A percentile compares a stretch with the other conserved stretches of the same genome.
phyloP scores from a whole-genome alignment of 2,329 filamentous ascomycete genomes.

The Aureobasidium namibiae region DNA sequence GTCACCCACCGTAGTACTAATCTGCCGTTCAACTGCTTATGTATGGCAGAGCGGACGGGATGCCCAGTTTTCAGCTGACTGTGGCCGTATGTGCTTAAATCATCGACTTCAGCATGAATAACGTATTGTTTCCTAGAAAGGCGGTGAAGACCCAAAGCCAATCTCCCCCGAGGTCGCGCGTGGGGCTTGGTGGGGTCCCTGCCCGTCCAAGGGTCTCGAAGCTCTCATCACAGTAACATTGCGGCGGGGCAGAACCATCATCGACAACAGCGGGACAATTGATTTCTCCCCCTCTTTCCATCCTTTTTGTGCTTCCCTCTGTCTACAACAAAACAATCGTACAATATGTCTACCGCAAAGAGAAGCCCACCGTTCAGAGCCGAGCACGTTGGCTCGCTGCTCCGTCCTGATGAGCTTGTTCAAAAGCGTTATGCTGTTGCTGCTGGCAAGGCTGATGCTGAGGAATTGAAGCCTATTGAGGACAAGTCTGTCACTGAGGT shows the following conservation, averaged over 20 bases:
- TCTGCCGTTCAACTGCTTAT: no score
- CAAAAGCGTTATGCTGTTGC: constrained; percentile 47
- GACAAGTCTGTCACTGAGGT: constrained; percentile 25
- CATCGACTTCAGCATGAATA: background rate
- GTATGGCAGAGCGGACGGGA: no score
- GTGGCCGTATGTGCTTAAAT: background rate
- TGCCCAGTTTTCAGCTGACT: no score
- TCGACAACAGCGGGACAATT: background rate
- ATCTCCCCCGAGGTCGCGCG: background rate
- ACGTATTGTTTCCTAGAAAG: background rate
- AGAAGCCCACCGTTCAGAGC: constrained; percentile 53
- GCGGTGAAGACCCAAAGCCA: background rate
- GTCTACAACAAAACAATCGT: background rate
- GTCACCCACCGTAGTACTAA: no score
- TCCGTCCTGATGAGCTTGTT: constrained; percentile 56
- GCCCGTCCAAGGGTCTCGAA: background rate
- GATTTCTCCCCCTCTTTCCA: background rate
- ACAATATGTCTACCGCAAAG: constrained; percentile 9
- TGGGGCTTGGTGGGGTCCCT: constrained; percentile 7
- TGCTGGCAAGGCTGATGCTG: constrained; percentile 19
- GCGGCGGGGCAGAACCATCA: background rate
- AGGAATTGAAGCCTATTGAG: constrained; percentile 24
- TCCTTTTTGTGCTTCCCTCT: no score
- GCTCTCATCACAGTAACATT: background rate
- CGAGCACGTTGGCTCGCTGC: constrained; percentile 64